Percentiles rank a stretch among this genome's conserved stretches.
phyloP scores from a whole-genome alignment of 148 eudicot genomes.

The Diospyros kaki region DNA sequence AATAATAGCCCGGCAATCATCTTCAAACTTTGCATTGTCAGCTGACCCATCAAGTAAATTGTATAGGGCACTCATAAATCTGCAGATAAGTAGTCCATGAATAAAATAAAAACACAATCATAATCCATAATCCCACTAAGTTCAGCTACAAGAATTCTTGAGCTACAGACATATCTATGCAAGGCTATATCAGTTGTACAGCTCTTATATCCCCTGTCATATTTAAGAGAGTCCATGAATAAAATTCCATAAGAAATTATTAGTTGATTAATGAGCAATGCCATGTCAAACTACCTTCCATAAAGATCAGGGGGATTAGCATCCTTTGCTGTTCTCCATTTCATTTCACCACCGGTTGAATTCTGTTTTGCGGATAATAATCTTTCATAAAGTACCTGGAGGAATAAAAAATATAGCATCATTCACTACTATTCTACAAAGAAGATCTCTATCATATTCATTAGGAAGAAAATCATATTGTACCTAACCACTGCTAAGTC shows the following conservation, averaged over 20 bases:
- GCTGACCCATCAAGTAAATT: conserved; percentile 87
- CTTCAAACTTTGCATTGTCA: conserved; percentile 92
- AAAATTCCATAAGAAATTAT: neutral
- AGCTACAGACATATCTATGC: too few relatives aligned
- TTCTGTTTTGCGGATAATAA: conserved; percentile 64
- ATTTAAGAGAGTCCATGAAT: too few relatives aligned
- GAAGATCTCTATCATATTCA: too few relatives aligned
- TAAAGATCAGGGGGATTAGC: conserved; percentile 47
- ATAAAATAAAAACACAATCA: too few relatives aligned
- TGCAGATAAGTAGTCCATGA: conserved; percentile 25
- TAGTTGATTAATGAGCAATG: neutral
- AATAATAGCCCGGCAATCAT: conserved; percentile 81
- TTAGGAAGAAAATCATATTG: conserved; percentile 1
- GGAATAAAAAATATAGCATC: conserved; percentile 11
- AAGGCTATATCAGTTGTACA: too few relatives aligned
- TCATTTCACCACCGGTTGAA: conserved; percentile 51
- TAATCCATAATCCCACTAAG: too few relatives aligned
- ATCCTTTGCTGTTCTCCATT: conserved; percentile 63
- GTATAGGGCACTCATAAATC: conserved; percentile 74
- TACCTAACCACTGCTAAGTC: neutral
- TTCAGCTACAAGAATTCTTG: too few relatives aligned
- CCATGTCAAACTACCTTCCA: conserved; percentile 49
- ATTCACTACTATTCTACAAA: neutral
- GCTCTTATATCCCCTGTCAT: too few relatives aligned
- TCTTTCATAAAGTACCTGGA: conserved; percentile 76